Percentiles rank a stretch among this genome's conserved stretches.
phyloP scores from a whole-genome alignment of 2,329 filamentous ascomycete species.

The Pseudocercospora macadamiae region DNA sequence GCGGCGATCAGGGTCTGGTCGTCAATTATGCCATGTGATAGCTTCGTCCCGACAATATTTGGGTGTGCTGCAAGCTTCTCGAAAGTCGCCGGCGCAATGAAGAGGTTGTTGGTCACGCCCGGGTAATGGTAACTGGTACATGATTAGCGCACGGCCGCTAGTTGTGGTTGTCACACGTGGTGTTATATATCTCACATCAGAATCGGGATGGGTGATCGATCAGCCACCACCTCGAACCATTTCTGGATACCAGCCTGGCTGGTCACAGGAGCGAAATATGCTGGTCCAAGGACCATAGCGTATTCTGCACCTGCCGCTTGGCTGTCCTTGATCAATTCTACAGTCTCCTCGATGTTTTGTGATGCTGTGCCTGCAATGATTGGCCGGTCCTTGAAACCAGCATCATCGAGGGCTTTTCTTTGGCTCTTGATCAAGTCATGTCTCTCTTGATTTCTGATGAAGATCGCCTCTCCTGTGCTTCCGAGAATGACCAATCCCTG shows the following conservation, averaged over 20 bases:
- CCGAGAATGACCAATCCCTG: conserved; percentile 65
- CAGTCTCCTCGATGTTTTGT: conserved; percentile 64
- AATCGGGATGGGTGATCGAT: conserved; percentile 62
- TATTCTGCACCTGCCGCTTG: conserved; percentile 62
- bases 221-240: conserved; percentile 66
- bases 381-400: conserved; percentile 61
- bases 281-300: conserved; percentile 65
- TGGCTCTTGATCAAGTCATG: conserved; percentile 58
- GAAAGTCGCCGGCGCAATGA: conserved; percentile 61
- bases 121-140: conserved; percentile 63
- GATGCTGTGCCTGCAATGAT: conserved; percentile 66
- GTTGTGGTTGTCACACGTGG: conserved; percentile 5
- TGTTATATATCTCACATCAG: conserved; percentile 59
- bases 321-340: conserved; percentile 60
- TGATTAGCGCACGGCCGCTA: neutral
- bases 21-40: conserved; percentile 70
- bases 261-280: conserved; percentile 64
- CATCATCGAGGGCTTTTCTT: conserved; percentile 58
- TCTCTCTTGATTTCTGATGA: conserved; percentile 62
- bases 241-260: conserved; percentile 62
- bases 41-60: conserved; percentile 71
- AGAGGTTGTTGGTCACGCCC: conserved; percentile 67
- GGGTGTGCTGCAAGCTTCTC: conserved; percentile 62
- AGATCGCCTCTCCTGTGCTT: conserved; percentile 66
- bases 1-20: conserved; percentile 64